A percentile compares a stretch with the other conserved stretches of the same genome.
phyloP scores from a whole-genome alignment of 495 filamentous ascomycete species.

The Daldinia vernicosa region DNA sequence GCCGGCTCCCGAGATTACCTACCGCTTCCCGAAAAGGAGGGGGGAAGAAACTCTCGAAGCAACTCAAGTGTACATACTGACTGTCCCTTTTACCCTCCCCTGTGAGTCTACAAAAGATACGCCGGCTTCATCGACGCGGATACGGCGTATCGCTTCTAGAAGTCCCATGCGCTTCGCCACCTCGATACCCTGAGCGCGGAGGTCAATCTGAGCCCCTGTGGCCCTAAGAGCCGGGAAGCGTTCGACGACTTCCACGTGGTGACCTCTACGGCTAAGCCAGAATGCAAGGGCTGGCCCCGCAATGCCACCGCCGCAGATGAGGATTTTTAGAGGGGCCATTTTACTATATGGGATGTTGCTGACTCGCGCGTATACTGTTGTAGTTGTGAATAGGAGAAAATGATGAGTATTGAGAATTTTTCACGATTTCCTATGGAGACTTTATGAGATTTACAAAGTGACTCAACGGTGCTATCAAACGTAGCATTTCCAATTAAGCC shows the following conservation, averaged over 20 bases:
- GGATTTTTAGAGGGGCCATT: constrained; percentile 43
- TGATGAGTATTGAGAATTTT: not conserved
- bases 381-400: not conserved
- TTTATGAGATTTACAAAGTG: not conserved
- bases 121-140: constrained; percentile 53
- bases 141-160: constrained; percentile 54
- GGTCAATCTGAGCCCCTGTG: constrained; percentile 63
- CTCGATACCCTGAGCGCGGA: constrained; percentile 57
- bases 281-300: constrained; percentile 60
- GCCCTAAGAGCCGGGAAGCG: constrained; percentile 55
- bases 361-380: not conserved
- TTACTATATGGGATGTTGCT: not conserved
- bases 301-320: constrained; percentile 50
- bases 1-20: not conserved
- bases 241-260: constrained; percentile 63
- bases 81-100: constrained; percentile 50
- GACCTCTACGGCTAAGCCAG: constrained; percentile 60
- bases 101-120: constrained; percentile 53
- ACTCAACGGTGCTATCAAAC: not conserved
- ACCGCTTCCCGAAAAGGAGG: not conserved
- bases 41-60: not conserved
- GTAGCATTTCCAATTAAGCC: not conserved
- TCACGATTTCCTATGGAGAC: not conserved
- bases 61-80: constrained; percentile 42
- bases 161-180: constrained; percentile 64